A percentile compares a stretch with the other conserved stretches of the same genome.
These are phyloP conservation scores for Penicillium olsonii DNA, from an alignment of 2,329 filamentous ascomycete species.

Conservation along the genomic window DNA sequence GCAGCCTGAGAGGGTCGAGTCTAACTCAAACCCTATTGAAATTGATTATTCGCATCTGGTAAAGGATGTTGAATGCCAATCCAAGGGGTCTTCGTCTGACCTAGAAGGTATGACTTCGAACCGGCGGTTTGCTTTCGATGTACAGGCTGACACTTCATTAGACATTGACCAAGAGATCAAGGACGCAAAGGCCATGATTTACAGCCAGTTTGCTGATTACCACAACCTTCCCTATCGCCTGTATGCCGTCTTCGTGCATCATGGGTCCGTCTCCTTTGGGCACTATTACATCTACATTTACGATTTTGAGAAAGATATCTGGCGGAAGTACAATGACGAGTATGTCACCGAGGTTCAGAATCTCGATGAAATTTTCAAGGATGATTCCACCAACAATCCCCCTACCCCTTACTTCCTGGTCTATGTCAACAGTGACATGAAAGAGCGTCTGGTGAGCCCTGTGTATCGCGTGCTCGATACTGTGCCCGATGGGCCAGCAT, in stretches of 20 bases:
- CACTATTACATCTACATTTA: conserved; percentile 98
- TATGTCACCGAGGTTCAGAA: conserved; percentile 69
- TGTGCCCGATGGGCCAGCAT: conserved; percentile 1
- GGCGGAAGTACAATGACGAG: conserved; percentile 94
- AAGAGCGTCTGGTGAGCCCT: conserved; percentile 60
- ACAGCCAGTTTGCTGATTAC: conserved; percentile 63
- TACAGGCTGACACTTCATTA: conserved; percentile 12
- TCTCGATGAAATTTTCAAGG: conserved; percentile 67
- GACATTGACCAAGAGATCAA: conserved; percentile 50
- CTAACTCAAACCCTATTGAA: conserved; percentile 41
- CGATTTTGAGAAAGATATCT: conserved; percentile 77
- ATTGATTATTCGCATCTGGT: conserved; percentile 46
- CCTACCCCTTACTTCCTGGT: conserved; percentile 83
- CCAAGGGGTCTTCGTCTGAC: conserved; percentile 48
- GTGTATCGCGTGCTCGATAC: conserved; percentile 51
- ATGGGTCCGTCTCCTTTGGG: conserved; percentile 66
- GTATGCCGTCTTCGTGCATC: conserved; percentile 91
- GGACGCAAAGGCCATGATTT: conserved; percentile 51
- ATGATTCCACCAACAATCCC: conserved; percentile 60
- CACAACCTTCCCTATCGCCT: conserved; percentile 73
- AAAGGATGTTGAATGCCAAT: conserved; percentile 47
- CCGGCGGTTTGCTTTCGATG: background rate
- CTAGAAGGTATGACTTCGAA: conserved; percentile 42
- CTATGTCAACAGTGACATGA: conserved; percentile 71
- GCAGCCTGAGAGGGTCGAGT: conserved; percentile 26